phyloP scores from a whole-genome alignment of 495 filamentous ascomycete species.

The Astrothelium subdiscretum region DNA sequence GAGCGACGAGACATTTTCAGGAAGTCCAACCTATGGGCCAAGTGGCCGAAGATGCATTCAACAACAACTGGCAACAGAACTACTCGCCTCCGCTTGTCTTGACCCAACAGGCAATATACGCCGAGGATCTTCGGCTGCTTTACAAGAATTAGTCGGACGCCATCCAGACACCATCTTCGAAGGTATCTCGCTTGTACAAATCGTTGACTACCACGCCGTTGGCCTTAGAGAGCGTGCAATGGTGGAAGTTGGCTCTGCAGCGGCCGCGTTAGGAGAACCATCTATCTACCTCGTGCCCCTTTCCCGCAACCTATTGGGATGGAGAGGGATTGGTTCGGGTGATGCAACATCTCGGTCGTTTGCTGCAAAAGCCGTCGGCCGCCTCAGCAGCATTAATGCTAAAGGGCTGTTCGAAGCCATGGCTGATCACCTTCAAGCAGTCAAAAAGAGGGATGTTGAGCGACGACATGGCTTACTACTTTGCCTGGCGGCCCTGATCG shows the following conservation, averaged over 20 bases:
- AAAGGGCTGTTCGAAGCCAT: constrained; percentile 16
- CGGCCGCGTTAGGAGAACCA: constrained; percentile 42
- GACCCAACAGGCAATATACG: constrained; percentile 90
- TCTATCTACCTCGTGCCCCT: constrained; percentile 59
- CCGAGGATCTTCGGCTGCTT: constrained; percentile 78
- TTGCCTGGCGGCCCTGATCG: constrained; percentile 15
- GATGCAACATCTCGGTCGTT: constrained; percentile 61
- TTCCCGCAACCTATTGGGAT: constrained; percentile 60
- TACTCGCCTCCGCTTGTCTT: constrained; percentile 71
- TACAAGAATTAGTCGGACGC: constrained; percentile 88
- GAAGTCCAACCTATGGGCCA: constrained; percentile 5
- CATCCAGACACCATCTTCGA: constrained; percentile 73
- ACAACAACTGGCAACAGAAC: constrained; percentile 65
- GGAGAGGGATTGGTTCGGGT: constrained; percentile 72
- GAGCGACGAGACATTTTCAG: not conserved
- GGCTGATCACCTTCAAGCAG: constrained; percentile 2
- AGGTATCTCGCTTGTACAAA: constrained; percentile 76
- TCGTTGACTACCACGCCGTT: constrained; percentile 86
- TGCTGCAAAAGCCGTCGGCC: constrained; percentile 58
- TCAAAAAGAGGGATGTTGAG: constrained; percentile 20
- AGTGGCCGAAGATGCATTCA: constrained; percentile 39
- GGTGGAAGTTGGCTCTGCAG: constrained; percentile 56
- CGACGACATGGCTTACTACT: constrained; percentile 24
- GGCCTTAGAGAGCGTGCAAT: constrained; percentile 76
- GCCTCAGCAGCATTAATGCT: constrained; percentile 32